Base-by-base conservation (phyloP, 371 early-diverging fungal species). In the Mucor indicus region DNA sequence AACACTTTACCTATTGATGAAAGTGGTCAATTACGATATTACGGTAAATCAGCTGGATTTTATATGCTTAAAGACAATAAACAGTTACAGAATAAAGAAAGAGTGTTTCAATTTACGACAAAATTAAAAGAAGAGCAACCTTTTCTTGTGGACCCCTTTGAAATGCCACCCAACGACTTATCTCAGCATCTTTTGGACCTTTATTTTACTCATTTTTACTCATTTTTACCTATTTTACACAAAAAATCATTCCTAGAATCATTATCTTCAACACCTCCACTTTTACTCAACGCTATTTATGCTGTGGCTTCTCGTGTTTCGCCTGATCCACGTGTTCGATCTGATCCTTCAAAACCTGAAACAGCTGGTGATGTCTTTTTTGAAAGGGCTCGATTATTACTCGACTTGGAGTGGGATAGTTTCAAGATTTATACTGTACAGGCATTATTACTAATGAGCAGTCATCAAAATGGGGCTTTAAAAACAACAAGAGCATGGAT, bases 201-300 rank as follows among this genome's bases (percentile, higher is more conserved):
- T 20, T 90, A 80, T 64, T 90, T 89, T 53, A 55, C 55, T 4
- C 75, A 77, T 47, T 72, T 85, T 20, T 83, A 90, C 58, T 81
- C 86, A 0, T 57, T 83, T 21, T 61, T 87, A 32, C 87, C 89
- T 2, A 45, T 87, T 13, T 53, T 87, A 17, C 86, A 89, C 65
- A 80, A 83, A 48, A 66, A 72, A 10, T 67, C 80, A 8, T 90
- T 90, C 60, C 57, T 85, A 56, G 59, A 59, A 30, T 41, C 74
- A 9, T 37, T 70, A 20, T 37, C 61, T 17, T 46, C 55, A 17
- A 79, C 71, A 2, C 72, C 82, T 2, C 74, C 71, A 3, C 71
- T 87, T 1, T 53, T 91, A 16, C 35, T 75, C 24, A 74, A 74
- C 23, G 65, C 74, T 11, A 69, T 74, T 12, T 74, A 60, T 43